Percentiles rank a stretch among this genome's conserved stretches.
Evolutionary conservation across 2,329 filamentous ascomycete species (phyloP).

Genomic region (Aureobasidium melanogenum): DNA sequence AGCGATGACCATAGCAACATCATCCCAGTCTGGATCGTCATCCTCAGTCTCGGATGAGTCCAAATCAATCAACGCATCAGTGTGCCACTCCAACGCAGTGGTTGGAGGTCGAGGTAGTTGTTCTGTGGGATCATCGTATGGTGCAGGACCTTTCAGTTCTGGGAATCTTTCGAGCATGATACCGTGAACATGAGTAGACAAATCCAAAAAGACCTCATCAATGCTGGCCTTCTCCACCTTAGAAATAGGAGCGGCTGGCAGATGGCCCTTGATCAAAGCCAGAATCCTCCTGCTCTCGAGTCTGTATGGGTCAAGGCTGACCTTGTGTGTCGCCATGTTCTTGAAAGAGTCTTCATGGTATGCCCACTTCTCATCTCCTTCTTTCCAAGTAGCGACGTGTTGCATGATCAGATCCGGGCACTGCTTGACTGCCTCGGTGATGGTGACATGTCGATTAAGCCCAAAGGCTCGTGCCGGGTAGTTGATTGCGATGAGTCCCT

Average conservation of each 20-base stretch:
- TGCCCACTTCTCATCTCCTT: conserved; percentile 84
- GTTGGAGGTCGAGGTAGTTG: conserved; percentile 63
- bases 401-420: conserved; percentile 79
- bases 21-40: conserved; percentile 90
- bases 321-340: conserved; percentile 82
- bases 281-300: conserved; percentile 77
- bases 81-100: conserved; percentile 71
- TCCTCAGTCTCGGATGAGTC: conserved; percentile 64
- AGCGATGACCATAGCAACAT: conserved; percentile 76
- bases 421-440: conserved; percentile 72
- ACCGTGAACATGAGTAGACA: conserved; percentile 74
- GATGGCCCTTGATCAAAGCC: conserved; percentile 61
- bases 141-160: conserved; percentile 58
- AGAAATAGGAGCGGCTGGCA: conserved; percentile 55
- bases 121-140: conserved; percentile 64
- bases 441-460: conserved; percentile 68
- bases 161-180: conserved; percentile 68
- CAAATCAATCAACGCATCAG: conserved; percentile 73
- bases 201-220: conserved; percentile 90
- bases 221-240: conserved; percentile 88
- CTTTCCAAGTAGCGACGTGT: conserved; percentile 91
- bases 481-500: conserved; percentile 91
- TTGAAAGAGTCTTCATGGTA: conserved; percentile 74
- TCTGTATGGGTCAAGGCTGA: conserved; percentile 86
- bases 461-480: conserved; percentile 80